Evolutionary conservation across 805 yeast genomes (phyloP).

Genomic region (Metschnikowia borealis): DNA sequence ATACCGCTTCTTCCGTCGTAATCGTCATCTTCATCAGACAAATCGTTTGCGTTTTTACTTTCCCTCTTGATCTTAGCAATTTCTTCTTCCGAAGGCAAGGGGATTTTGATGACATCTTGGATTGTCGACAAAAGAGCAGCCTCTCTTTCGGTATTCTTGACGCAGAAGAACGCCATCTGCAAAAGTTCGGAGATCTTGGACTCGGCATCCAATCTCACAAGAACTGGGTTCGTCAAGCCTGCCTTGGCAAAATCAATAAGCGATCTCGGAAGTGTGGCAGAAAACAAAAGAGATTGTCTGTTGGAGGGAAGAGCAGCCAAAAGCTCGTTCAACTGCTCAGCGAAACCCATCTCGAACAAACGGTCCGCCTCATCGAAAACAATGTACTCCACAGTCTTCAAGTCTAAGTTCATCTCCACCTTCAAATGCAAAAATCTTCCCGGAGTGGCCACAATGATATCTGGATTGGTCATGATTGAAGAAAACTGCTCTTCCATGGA

Average conservation of each 20-base stretch:
- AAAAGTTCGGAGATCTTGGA: slow-evolving; percentile 84
- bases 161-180: slow-evolving; percentile 81
- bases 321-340: slow-evolving; percentile 87
- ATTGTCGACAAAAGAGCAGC: slow-evolving; percentile 75
- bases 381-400: slow-evolving; percentile 79
- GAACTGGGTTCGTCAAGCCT: slow-evolving; percentile 86
- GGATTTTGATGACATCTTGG: slow-evolving; percentile 81
- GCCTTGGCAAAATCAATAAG: slow-evolving; percentile 97
- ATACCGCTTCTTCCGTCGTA: slow-evolving; percentile 23
- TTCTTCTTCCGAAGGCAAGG: slow-evolving; percentile 72
- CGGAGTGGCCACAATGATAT: slow-evolving; percentile 92
- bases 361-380: slow-evolving; percentile 98
- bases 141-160: slow-evolving; percentile 83
- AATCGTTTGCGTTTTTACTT: slow-evolving; percentile 52
- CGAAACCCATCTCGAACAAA: slow-evolving; percentile 92
- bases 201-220: slow-evolving; percentile 91
- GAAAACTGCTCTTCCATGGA: slow-evolving; percentile 95
- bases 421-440: slow-evolving; percentile 95
- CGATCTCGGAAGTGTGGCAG: slow-evolving; percentile 91
- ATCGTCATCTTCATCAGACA: slow-evolving; percentile 26
- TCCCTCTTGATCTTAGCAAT: slow-evolving; percentile 48
- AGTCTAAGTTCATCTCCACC: slow-evolving; percentile 89
- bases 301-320: slow-evolving; percentile 75
- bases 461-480: slow-evolving; percentile 91
- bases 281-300: slow-evolving; percentile 85